Conservation (phyloP, 163 green algal species). For the Chlamydomonas reinhardtii region DNA sequence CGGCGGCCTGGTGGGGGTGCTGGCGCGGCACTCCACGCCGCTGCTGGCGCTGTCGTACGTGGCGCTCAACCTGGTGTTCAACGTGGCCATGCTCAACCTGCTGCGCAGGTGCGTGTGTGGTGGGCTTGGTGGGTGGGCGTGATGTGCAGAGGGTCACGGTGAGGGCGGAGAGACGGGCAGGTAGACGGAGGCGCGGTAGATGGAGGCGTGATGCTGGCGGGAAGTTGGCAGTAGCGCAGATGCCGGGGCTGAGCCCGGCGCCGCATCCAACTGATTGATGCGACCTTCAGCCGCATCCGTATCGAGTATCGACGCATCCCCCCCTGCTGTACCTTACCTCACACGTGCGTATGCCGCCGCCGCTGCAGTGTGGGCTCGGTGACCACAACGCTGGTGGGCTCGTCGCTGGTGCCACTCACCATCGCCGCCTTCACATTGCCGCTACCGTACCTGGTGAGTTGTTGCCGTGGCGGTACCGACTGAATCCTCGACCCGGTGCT, state of each 20-base stretch:
- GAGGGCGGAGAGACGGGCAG: not conserved
- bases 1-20: not conserved
- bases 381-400: slow-evolving; percentile 52
- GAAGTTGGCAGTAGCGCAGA: too few relatives aligned
- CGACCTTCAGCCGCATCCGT: too few relatives aligned
- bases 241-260: too few relatives aligned
- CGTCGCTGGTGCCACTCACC: slow-evolving; percentile 56
- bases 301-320: too few relatives aligned
- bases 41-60: slow-evolving; percentile 49
- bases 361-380: slow-evolving; percentile 42
- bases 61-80: slow-evolving; percentile 50
- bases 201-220: too few relatives aligned
- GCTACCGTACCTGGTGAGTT: slow-evolving; percentile 51
- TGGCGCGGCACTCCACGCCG: slow-evolving; percentile 18
- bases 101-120: slow-evolving; percentile 33
- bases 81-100: slow-evolving; percentile 43
- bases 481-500: too few relatives aligned
- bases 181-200: too few relatives aligned
- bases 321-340: too few relatives aligned
- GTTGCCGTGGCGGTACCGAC: too few relatives aligned
- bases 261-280: too few relatives aligned
- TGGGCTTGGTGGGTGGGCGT: too few relatives aligned
- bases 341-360: too few relatives aligned
- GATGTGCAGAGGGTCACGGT: not conserved
- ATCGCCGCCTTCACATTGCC: slow-evolving; percentile 55